Percentiles rank a stretch among this genome's conserved stretches.
These are phyloP conservation scores for Stagonosporopsis chrysanthemi DNA, from an alignment of 2,329 filamentous ascomycete species.

Conservation along the genomic window DNA sequence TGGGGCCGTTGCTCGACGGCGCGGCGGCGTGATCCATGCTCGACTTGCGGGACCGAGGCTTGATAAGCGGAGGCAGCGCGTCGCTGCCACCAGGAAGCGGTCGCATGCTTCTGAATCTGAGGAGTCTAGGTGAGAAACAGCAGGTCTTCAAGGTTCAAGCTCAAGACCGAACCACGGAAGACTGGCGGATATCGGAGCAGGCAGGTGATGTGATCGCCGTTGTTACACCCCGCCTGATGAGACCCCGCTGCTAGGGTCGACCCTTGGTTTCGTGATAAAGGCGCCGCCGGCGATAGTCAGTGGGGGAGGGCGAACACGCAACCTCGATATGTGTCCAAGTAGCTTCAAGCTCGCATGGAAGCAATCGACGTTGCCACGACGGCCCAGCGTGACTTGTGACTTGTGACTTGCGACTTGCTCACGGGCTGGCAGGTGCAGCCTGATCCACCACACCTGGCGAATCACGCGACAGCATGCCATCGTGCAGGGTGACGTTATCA, in stretches of 20 bases:
- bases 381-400: slow-evolving; percentile 8
- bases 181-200: slow-evolving; percentile 7
- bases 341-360: slow-evolving; percentile 14
- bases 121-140: slow-evolving; percentile 6
- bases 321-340: slow-evolving; percentile 10
- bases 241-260: slow-evolving; percentile 27
- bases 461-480: slow-evolving; percentile 13
- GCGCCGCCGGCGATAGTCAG: slow-evolving; percentile 15
- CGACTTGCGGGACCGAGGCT: slow-evolving; percentile 49
- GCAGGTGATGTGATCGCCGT: slow-evolving; percentile 22
- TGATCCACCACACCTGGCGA: slow-evolving; percentile 15
- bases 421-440: slow-evolving; percentile 3
- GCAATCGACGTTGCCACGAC: slow-evolving; percentile 12
- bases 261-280: slow-evolving; percentile 24
- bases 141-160: neutral
- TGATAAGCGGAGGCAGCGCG: slow-evolving; percentile 38
- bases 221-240: slow-evolving; percentile 24
- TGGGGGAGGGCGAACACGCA: neutral
- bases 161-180: slow-evolving; percentile 2
- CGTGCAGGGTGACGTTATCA: slow-evolving; percentile 32
- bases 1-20: slow-evolving; percentile 53
- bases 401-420: slow-evolving; percentile 20
- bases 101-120: slow-evolving; percentile 36
- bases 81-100: slow-evolving; percentile 46
- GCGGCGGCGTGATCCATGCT: slow-evolving; percentile 44